These are phyloP conservation scores for Arabidopsis thaliana DNA, from an alignment of 345 rosid species.

Conservation along the genomic window TAIR10.1 NC_003076.8:13857001-13857500, in stretches of 20 bases:
- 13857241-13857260: slow-evolving; percentile 68
- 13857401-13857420: slow-evolving; percentile 89
- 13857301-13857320: not conserved
- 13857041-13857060: slow-evolving; percentile 66
- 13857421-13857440: slow-evolving; percentile 90
- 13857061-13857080: slow-evolving; percentile 20
- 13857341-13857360: slow-evolving; percentile 72
- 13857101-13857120: slow-evolving; percentile 16
- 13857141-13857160: slow-evolving; percentile 94
- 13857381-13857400: slow-evolving; percentile 55
- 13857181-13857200: slow-evolving; percentile 72
- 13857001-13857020: slow-evolving; percentile 37
- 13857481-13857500: slow-evolving; percentile 39
- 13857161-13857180: slow-evolving; percentile 66
- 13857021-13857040: slow-evolving; percentile 55
- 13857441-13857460: slow-evolving; percentile 51
- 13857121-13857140: slow-evolving; percentile 61
- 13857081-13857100: not conserved
- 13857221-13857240: slow-evolving; percentile 88
- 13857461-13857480: slow-evolving; percentile 33
- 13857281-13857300: not conserved
- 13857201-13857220: slow-evolving; percentile 80
- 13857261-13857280: not conserved
- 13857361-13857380: slow-evolving; percentile 51
- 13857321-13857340: slow-evolving; percentile 44